These are phyloP conservation scores for Ophiostoma ulmi DNA, from an alignment of 2,329 filamentous ascomycete genomes.

Conservation along the genomic window DNA sequence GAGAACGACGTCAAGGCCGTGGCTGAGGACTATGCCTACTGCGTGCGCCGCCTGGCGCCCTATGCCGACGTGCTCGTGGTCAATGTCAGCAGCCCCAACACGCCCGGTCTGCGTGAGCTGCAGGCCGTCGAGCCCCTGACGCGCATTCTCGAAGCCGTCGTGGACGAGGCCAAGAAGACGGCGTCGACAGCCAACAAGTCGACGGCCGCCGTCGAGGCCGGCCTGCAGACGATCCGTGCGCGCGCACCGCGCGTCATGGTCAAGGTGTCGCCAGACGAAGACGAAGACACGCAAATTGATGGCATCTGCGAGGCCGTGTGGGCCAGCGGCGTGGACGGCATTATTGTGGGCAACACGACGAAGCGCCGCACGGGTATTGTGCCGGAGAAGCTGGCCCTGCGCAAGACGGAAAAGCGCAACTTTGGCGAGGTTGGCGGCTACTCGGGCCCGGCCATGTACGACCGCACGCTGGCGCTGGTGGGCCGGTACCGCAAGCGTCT, in stretches of 20 bases:
- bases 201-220: constrained; percentile 18
- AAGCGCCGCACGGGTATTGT: constrained; percentile 70
- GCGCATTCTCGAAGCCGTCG: constrained; percentile 73
- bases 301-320: constrained; percentile 85
- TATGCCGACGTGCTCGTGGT: constrained; percentile 97
- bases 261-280: constrained; percentile 95
- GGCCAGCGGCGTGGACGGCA: constrained; percentile 80
- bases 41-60: constrained; percentile 72
- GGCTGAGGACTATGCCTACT: constrained; percentile 77
- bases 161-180: constrained; percentile 65
- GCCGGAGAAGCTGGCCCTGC: constrained; percentile 60
- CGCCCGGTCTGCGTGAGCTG: constrained; percentile 79
- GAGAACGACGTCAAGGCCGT: constrained; percentile 81
- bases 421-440: constrained; percentile 79
- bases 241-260: constrained; percentile 85
- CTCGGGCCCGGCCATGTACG: constrained; percentile 85
- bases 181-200: constrained; percentile 34
- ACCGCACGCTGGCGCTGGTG: constrained; percentile 72
- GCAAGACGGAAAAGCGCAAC: constrained; percentile 59
- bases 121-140: constrained; percentile 82
- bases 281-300: constrained; percentile 73
- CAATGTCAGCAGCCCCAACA: constrained; percentile 96
- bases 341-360: constrained; percentile 97
- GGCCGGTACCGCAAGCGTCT: constrained; percentile 69
- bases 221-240: constrained; percentile 44